Evolutionary conservation across 352 stramenopile genomes (phyloP).

Genomic region (Phytophthora constricta): DNA sequence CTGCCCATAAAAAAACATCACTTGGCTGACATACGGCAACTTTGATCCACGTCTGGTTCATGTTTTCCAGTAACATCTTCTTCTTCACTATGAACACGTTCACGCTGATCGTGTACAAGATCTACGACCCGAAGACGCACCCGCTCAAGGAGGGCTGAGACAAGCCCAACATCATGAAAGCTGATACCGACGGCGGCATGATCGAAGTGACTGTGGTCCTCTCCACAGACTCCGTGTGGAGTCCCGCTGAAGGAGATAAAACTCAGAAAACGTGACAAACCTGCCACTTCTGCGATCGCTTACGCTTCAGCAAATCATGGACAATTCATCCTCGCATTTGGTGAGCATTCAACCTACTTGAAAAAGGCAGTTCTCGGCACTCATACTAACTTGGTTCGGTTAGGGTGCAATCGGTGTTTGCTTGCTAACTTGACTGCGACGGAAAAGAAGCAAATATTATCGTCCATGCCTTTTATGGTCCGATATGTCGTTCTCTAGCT

Average conservation of each 20-base stretch:
- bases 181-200: background rate
- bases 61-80: slow-evolving; percentile 45
- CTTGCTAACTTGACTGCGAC: too few species aligned
- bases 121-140: slow-evolving; percentile 37
- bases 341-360: too few species aligned
- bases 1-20: slow-evolving; percentile 52
- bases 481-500: too few species aligned
- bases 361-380: too few species aligned
- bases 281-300: too few species aligned
- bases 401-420: too few species aligned
- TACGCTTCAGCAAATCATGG: too few species aligned
- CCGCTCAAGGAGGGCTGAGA: slow-evolving; percentile 30
- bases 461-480: too few species aligned
- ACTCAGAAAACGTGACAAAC: too few species aligned
- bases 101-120: slow-evolving; percentile 37
- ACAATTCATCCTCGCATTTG: too few species aligned
- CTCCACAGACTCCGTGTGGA: background rate
- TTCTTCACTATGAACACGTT: slow-evolving; percentile 37
- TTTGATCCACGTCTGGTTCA: slow-evolving; percentile 44
- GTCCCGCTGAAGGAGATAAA: too few species aligned
- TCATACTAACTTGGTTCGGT: too few species aligned
- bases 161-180: slow-evolving; percentile 5
- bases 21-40: slow-evolving; percentile 54
- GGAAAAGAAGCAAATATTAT: background rate
- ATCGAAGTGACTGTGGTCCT: background rate